Evolutionary conservation across 1,284 basidiomycete species (phyloP).

Genomic region (Takashimella koratensis): DNA sequence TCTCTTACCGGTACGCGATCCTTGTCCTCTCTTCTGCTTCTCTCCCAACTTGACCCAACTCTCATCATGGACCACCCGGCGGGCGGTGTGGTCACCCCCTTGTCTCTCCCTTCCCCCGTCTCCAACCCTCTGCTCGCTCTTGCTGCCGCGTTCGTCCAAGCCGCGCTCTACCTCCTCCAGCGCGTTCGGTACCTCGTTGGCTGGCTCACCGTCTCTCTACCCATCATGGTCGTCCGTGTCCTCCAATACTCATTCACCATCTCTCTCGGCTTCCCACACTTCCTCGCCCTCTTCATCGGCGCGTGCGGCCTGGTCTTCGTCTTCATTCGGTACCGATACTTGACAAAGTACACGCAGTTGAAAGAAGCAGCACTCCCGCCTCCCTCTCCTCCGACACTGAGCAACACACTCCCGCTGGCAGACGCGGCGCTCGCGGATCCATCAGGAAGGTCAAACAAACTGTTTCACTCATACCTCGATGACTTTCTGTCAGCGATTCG

Average conservation of each 20-base stretch:
- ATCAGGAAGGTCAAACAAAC: slow-evolving; percentile 57
- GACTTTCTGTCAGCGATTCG: slow-evolving; percentile 91
- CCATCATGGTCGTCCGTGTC: slow-evolving; percentile 57
- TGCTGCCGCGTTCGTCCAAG: slow-evolving; percentile 78
- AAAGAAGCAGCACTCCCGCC: slow-evolving; percentile 68
- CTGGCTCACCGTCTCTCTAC: slow-evolving; percentile 74
- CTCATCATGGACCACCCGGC: not conserved
- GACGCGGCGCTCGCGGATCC: slow-evolving; percentile 62
- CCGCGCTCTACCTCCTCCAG: slow-evolving; percentile 73
- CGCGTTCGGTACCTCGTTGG: slow-evolving; percentile 67
- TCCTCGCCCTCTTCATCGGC: slow-evolving; percentile 68
- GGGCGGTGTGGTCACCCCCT: too few species aligned
- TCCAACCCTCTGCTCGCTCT: slow-evolving; percentile 65
- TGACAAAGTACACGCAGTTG: slow-evolving; percentile 60
- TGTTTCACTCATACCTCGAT: slow-evolving; percentile 89
- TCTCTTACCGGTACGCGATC: too few species aligned
- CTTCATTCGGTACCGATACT: slow-evolving; percentile 66
- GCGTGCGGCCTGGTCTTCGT: slow-evolving; percentile 70
- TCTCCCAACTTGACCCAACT: too few species aligned
- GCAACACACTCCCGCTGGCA: slow-evolving; percentile 26
- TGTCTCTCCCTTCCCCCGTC: slow-evolving; percentile 4
- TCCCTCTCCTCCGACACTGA: slow-evolving; percentile 33
- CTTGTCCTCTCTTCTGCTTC: too few species aligned
- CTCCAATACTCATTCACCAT: slow-evolving; percentile 85
- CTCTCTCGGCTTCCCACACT: slow-evolving; percentile 83